Percentiles rank a stretch among this genome's conserved stretches.
These are phyloP conservation scores for Marasmius tenuissimus DNA, from an alignment of 1,284 basidiomycete species.

Conservation along the genomic window DNA sequence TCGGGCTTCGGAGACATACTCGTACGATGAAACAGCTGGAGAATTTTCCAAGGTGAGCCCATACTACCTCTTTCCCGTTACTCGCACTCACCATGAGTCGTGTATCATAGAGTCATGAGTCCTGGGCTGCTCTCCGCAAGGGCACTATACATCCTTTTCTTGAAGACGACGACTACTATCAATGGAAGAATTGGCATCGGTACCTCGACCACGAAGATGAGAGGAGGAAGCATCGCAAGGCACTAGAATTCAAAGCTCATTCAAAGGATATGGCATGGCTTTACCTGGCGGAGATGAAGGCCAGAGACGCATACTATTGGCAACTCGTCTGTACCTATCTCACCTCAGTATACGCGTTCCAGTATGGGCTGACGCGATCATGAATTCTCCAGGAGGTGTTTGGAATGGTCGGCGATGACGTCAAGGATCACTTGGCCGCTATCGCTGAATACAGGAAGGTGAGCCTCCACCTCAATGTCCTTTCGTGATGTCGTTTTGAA, in stretches of 20 bases:
- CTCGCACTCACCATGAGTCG: not conserved
- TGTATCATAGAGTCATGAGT: slow-evolving; percentile 37
- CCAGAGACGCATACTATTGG: slow-evolving; percentile 32
- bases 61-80: not conserved
- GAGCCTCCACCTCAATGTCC: slow-evolving; percentile 8
- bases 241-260: slow-evolving; percentile 32
- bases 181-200: slow-evolving; percentile 40
- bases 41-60: slow-evolving; percentile 41
- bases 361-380: not conserved
- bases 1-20: slow-evolving; percentile 30
- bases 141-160: slow-evolving; percentile 35
- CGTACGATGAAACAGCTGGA: slow-evolving; percentile 24
- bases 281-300: slow-evolving; percentile 36
- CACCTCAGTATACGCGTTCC: not conserved
- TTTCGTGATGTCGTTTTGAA: not conserved
- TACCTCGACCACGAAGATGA: slow-evolving; percentile 36
- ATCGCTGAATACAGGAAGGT: slow-evolving; percentile 27
- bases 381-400: slow-evolving; percentile 24
- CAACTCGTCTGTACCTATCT: slow-evolving; percentile 22
- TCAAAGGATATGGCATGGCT: slow-evolving; percentile 35
- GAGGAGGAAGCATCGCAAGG: slow-evolving; percentile 29
- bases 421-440: slow-evolving; percentile 26
- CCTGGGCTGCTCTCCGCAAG: slow-evolving; percentile 42
- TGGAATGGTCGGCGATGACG: slow-evolving; percentile 23
- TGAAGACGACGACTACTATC: slow-evolving; percentile 37